These are phyloP conservation scores for Myotisia sp. DNA, from an alignment of 2,329 filamentous ascomycete genomes.

Conservation along the genomic window DNA sequence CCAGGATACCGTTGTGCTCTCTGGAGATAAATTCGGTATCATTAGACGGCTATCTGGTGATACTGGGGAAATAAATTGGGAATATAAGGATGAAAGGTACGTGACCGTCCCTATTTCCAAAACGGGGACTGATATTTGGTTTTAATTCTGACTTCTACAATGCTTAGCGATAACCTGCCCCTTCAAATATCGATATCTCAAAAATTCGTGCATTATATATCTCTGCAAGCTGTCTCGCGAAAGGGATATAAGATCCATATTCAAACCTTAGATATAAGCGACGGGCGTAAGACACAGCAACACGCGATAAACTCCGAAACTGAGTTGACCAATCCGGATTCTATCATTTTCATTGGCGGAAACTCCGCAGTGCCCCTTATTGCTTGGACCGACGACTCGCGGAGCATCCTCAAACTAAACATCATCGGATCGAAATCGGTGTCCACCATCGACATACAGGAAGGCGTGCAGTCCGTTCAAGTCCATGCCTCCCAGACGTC, in stretches of 20 bases:
- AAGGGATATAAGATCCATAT: slow-evolving; percentile 66
- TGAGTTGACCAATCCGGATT: slow-evolving; percentile 42
- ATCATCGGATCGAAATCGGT: slow-evolving; percentile 31
- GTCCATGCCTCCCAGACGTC: slow-evolving; percentile 61
- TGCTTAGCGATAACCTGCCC: slow-evolving; percentile 50
- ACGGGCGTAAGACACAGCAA: slow-evolving; percentile 58
- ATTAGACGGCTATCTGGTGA: slow-evolving; percentile 59
- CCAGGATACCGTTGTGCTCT: slow-evolving; percentile 55
- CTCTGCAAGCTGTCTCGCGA: slow-evolving; percentile 51
- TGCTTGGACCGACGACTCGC: slow-evolving; percentile 31
- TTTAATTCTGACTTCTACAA: slow-evolving; percentile 6
- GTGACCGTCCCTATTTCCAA: not conserved
- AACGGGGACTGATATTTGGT: slow-evolving; percentile 7
- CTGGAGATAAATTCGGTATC: slow-evolving; percentile 39
- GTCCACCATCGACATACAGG: slow-evolving; percentile 25
- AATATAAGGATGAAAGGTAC: slow-evolving; percentile 50
- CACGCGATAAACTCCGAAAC: slow-evolving; percentile 58
- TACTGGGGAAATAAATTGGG: slow-evolving; percentile 65
- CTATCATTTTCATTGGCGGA: slow-evolving; percentile 27
- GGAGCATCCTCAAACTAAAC: slow-evolving; percentile 33
- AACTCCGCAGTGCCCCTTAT: slow-evolving; percentile 31
- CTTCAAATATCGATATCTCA: slow-evolving; percentile 60
- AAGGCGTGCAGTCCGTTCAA: slow-evolving; percentile 40
- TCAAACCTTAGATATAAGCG: slow-evolving; percentile 55
- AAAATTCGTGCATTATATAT: slow-evolving; percentile 56